Evolutionary conservation across 345 rosid species (phyloP), one percentile per base, ranked within the genome.

Genomic region (Heritiera littoralis): DNA sequence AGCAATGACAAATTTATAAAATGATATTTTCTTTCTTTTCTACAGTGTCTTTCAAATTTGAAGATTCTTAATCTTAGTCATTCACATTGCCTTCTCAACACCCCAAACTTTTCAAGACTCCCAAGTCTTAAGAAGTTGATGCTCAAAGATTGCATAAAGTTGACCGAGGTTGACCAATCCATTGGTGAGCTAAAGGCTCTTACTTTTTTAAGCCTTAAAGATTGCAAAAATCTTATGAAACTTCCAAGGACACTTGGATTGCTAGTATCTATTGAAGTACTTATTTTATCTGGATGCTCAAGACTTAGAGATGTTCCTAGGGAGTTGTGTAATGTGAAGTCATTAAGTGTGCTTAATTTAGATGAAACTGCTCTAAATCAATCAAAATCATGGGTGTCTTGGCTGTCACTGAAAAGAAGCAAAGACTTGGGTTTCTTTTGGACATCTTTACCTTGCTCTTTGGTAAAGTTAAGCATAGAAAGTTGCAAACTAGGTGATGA

Each of bases 61-160:
- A 48, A 43, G n/a, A 18, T 78, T 76, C 79, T 87, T 9, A 35
- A 81, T 58, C 83, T 87, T 9, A 38, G 77, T 55, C 60, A 77
- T 41, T 84, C 74, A 11, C 49, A 60, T 18, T 8, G 8, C 40
- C 73, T 85, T 23, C 61, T 72, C 3, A 77, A 7, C n/a, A 81
- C 80, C 1, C 84, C n/a, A 5, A 69, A 83, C 60, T 66, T 85
- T 45, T 58, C 61, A 7, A 78, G 74, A 15, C 74, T 81, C 10
- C 78, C 75, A n/a, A 13, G 30, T 52, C 84, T 85, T 7, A 82
- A 87, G 81, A 77, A 18, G 65, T 35, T 87, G 81, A 72, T 59
- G 23, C 78, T 83, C 15, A 67, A 80, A 78, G 71, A 74, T 10
- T 85, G 89, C 74, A 38, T 9, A 28, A 77, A 58, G 2, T 78